These are phyloP conservation scores for Candida oleophila DNA, from an alignment of 805 yeast species.

Conservation along the genomic window DNA sequence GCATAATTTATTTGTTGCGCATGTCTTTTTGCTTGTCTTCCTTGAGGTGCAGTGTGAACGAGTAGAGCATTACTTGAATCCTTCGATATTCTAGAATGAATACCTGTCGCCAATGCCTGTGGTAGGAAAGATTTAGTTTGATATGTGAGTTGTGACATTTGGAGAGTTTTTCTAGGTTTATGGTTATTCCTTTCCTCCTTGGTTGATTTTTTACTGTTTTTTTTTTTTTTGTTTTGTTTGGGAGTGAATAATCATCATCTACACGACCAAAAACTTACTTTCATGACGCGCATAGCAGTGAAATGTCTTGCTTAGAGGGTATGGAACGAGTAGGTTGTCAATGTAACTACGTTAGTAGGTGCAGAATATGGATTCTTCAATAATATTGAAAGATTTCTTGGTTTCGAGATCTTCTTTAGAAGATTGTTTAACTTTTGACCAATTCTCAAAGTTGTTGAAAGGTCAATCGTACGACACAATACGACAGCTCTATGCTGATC, in stretches of 20 bases:
- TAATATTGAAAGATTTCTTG: conserved; percentile 19
- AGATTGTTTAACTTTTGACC: conserved; percentile 15
- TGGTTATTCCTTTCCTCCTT: too few relatives aligned
- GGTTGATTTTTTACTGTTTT: background rate
- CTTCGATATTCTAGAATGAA: conserved; percentile 62
- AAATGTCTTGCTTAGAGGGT: background rate
- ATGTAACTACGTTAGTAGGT: background rate
- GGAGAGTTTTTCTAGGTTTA: too few relatives aligned
- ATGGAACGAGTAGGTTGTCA: too few relatives aligned
- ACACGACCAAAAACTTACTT: background rate
- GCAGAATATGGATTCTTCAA: conserved; percentile 19
- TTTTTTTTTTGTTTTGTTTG: background rate
- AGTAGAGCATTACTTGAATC: conserved; percentile 73
- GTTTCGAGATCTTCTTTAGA: conserved; percentile 16
- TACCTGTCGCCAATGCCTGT: conserved; percentile 79
- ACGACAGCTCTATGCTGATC: conserved; percentile 11
- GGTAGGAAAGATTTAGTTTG: conserved; percentile 43
- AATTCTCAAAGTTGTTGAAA: conserved; percentile 11
- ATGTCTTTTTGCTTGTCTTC: conserved; percentile 72
- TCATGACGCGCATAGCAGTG: background rate
- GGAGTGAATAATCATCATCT: background rate
- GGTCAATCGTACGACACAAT: conserved; percentile 14
- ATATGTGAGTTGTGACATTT: conserved; percentile 11
- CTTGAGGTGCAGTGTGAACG: conserved; percentile 65
- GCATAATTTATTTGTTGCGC: conserved; percentile 79